A percentile compares a stretch with the other conserved stretches of the same genome.
phyloP scores from a whole-genome alignment of 352 stramenopile species.

The Phytophthora sojae region DNA sequence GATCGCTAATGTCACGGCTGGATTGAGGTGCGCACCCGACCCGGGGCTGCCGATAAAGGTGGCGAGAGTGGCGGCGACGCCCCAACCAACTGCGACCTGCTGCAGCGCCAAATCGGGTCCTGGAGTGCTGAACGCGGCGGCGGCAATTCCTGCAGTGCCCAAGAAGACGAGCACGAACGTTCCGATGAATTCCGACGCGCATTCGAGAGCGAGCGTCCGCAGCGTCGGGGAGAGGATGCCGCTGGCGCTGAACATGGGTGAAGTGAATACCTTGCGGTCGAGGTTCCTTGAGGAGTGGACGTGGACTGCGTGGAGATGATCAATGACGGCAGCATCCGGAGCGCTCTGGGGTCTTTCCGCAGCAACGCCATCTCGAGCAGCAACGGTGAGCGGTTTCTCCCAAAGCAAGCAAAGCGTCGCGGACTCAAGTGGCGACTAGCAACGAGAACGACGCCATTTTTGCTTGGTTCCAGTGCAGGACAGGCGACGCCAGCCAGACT shows the following conservation, averaged over 20 bases:
- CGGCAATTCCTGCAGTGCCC: slow-evolving; percentile 37
- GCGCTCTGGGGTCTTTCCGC: slow-evolving; percentile 12
- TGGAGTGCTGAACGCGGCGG: slow-evolving; percentile 21
- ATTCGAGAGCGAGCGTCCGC: slow-evolving; percentile 38
- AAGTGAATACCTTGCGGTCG: not conserved
- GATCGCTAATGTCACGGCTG: slow-evolving; percentile 65
- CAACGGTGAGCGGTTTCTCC: slow-evolving; percentile 23
- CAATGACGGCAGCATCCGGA: slow-evolving; percentile 9
- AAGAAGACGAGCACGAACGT: slow-evolving; percentile 54
- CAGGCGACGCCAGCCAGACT: slow-evolving; percentile 15
- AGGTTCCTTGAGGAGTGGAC: slow-evolving; percentile 24
- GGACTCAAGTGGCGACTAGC: slow-evolving; percentile 26
- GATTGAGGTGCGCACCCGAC: slow-evolving; percentile 77
- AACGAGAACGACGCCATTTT: not conserved
- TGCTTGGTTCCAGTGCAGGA: slow-evolving; percentile 20
- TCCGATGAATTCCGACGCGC: slow-evolving; percentile 49
- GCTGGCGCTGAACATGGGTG: slow-evolving; percentile 17
- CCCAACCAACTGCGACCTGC: slow-evolving; percentile 39
- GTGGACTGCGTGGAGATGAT: slow-evolving; percentile 14
- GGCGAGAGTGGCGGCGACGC: slow-evolving; percentile 55
- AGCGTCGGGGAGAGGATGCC: slow-evolving; percentile 27
- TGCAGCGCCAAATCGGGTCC: slow-evolving; percentile 19
- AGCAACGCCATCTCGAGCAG: slow-evolving; percentile 17
- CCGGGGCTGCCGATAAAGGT: slow-evolving; percentile 57
- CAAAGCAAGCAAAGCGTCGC: slow-evolving; percentile 27